Conservation (phyloP, 169 alveolate genomes). For the Plasmodium ovale region DNA sequence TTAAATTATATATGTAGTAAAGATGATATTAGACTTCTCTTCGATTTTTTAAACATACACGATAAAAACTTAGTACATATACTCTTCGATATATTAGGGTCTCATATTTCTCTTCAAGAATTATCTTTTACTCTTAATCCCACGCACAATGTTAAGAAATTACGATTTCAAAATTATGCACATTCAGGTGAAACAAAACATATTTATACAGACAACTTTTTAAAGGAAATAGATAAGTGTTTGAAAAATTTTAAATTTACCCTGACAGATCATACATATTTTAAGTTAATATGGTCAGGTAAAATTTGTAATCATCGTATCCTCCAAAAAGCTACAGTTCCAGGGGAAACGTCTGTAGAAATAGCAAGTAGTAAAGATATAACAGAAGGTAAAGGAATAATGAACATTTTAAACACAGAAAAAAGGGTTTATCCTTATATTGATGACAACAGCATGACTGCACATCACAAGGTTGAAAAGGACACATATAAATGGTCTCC, state of each 20-base stretch:
- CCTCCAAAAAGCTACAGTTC: constrained; percentile 6
- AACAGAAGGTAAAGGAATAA: not conserved
- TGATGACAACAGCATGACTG: not conserved
- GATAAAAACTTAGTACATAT: constrained; percentile 41
- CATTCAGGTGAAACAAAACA: constrained; percentile 7
- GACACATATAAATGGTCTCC: constrained; percentile 5
- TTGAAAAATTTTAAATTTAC: constrained; percentile 56
- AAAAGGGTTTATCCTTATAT: not conserved
- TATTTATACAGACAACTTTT: constrained; percentile 10
- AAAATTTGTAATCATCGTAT: constrained; percentile 62
- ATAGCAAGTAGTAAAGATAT: constrained; percentile 2
- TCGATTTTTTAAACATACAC: constrained; percentile 49
- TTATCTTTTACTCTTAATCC: constrained; percentile 63
- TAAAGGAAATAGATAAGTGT: constrained; percentile 24
- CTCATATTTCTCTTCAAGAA: constrained; percentile 53
- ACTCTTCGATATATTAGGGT: constrained; percentile 67
- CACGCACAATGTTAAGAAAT: constrained; percentile 22
- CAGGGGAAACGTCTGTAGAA: no score
- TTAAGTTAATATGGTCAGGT: constrained; percentile 75
- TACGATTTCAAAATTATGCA: constrained; percentile 22
- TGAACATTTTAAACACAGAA: not conserved
- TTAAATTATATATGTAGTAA: constrained; percentile 59
- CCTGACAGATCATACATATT: constrained; percentile 59
- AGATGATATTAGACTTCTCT: constrained; percentile 53
- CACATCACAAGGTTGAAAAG: not conserved